Conservation (phyloP, 1,284 basidiomycete species). For the Phellopilus nigrolimitatus region DNA sequence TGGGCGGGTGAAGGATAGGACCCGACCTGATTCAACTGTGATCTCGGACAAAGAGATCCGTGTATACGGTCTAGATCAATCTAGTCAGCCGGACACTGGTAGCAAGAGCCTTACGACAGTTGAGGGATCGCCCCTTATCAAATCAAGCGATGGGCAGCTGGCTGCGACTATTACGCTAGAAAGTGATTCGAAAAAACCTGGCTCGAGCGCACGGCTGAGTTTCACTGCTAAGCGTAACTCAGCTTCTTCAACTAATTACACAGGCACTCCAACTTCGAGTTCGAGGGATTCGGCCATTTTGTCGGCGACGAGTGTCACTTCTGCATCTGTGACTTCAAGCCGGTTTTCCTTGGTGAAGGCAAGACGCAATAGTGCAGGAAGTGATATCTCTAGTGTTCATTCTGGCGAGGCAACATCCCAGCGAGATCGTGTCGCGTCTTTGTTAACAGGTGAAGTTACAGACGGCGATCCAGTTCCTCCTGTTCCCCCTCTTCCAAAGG, state of each 20-base stretch:
- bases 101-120: neutral
- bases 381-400: slow-evolving; percentile 75
- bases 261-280: slow-evolving; percentile 67
- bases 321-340: slow-evolving; percentile 61
- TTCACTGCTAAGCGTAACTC: slow-evolving; percentile 83
- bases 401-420: slow-evolving; percentile 57
- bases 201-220: slow-evolving; percentile 56
- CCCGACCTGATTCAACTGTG: neutral
- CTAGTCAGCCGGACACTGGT: neutral
- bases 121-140: neutral
- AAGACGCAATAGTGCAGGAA: slow-evolving; percentile 78
- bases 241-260: slow-evolving; percentile 81
- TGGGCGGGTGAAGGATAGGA: slow-evolving; percentile 8
- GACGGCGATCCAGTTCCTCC: slow-evolving; percentile 69
- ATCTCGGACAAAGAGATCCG: neutral
- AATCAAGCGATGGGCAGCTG: neutral
- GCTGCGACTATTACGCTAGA: neutral
- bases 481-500: slow-evolving; percentile 94
- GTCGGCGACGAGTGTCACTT: slow-evolving; percentile 73
- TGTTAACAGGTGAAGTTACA: slow-evolving; percentile 51
- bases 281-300: slow-evolving; percentile 81
- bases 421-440: slow-evolving; percentile 61
- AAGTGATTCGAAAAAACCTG: slow-evolving; percentile 44
- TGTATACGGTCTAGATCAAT: neutral
- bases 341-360: slow-evolving; percentile 55